Base-by-base conservation (phyloP, 2,329 filamentous ascomycete genomes). In the Talaromyces amestolkiae region DNA sequence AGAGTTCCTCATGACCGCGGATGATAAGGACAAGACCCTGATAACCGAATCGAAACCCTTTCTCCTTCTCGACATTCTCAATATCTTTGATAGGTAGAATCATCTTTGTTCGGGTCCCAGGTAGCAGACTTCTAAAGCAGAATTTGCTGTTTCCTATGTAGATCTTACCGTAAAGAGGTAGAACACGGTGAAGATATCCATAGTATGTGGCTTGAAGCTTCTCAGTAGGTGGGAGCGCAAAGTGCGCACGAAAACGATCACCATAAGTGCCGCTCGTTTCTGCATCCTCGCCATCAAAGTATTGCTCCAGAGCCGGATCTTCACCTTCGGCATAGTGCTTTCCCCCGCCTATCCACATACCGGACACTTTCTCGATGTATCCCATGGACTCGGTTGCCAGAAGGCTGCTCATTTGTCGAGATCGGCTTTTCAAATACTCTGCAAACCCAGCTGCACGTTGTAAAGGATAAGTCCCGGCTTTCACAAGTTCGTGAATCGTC, bases 301-400 rank as follows among this genome's bases (percentile, higher is more conserved):
- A 78, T 63, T 81, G 80, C 72, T 89, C 90, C 1, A 89, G 86
- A 8, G 86, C 81, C 10, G 89, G 83, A 15, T 85, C 80, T 74
- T 91, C 87, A 24, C 85, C 86, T 22, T 92, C 90, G 59, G 90
- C 88, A 72, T 98, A 99, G 77, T 98, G 94, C 72, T 90, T 93
- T 71, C 90, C 89, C 13, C 92, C 92, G 39, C 95, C 95, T 70
- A 93, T 91, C 88, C 95, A 95, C 91, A 98, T 98, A 43, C 93
- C 94, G 0, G 94, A 96, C 0, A 98, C 93, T 77, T 97, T 98
- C 74, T 96, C 93, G 37, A 97, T 90, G 74, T 98, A 98, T 1
- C 92, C 93, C 89, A 97, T 96, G 0, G 94, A 96, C 76, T 97
- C 93, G 0, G 90, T 92, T 7, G 94, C 91, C 54, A 98, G 80